phyloP scores from a whole-genome alignment of 179 eudicot species.

The Patellifolia procumbens region DNA sequence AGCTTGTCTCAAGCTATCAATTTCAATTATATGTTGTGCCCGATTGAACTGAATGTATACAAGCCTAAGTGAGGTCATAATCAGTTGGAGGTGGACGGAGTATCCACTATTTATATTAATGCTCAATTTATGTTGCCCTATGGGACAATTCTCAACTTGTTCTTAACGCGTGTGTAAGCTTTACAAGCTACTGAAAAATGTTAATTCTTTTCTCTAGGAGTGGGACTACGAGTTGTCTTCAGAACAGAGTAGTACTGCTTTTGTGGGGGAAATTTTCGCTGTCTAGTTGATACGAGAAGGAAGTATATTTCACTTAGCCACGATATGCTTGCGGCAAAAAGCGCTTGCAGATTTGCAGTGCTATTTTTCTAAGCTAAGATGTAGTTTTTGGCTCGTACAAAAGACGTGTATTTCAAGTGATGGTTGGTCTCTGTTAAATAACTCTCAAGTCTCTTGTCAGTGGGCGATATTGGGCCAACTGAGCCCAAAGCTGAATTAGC shows the following conservation, averaged over 20 bases:
- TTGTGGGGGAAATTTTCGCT: too few relatives aligned
- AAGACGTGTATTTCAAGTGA: neutral
- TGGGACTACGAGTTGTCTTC: neutral
- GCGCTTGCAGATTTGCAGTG: neutral
- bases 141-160: neutral
- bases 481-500: too few relatives aligned
- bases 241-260: neutral
- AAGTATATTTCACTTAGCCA: too few relatives aligned
- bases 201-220: neutral
- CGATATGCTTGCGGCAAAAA: too few relatives aligned
- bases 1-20: neutral
- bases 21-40: neutral
- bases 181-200: neutral
- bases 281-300: neutral
- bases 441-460: too few relatives aligned
- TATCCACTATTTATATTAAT: neutral
- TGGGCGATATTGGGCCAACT: too few relatives aligned
- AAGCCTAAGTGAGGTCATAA: neutral
- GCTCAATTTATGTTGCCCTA: neutral
- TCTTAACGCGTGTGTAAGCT: neutral
- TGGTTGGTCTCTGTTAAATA: neutral
- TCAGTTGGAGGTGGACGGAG: neutral
- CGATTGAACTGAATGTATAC: neutral
- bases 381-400: neutral
- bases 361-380: neutral